Conservation (phyloP, 2,329 filamentous ascomycete species). For the Orbilia blumenaviensis region DNA sequence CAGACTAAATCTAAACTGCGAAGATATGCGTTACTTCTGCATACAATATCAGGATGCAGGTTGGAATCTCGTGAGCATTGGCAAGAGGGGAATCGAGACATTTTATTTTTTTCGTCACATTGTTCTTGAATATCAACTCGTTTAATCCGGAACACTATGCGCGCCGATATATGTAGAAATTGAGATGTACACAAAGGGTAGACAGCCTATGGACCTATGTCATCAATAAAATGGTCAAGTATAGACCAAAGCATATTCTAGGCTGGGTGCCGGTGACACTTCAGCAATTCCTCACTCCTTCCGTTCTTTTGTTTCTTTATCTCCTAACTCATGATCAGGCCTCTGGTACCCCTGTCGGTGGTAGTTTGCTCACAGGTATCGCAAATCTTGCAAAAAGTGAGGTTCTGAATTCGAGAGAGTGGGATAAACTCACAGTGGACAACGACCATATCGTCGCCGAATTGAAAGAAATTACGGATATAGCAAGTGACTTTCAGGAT, state of each 20-base stretch:
- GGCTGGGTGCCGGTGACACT: neutral
- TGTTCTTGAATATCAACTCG: neutral
- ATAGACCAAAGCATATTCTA: neutral
- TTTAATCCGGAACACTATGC: neutral
- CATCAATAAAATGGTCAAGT: neutral
- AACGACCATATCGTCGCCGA: neutral
- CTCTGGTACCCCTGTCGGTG: neutral
- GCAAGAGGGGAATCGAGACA: conserved; percentile 20
- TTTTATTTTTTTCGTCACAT: neutral
- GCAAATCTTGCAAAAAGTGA: conserved; percentile 19
- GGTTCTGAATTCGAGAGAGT: neutral
- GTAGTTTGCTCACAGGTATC: neutral
- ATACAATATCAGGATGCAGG: no score
- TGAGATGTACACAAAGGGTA: no score
- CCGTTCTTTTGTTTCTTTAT: neutral
- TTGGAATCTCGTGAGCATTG: neutral
- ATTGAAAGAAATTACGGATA: neutral
- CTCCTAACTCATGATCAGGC: neutral
- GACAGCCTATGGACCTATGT: no score
- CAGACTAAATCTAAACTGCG: neutral
- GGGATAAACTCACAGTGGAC: conserved; percentile 7
- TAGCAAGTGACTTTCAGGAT: conserved; percentile 26
- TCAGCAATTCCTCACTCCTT: neutral
- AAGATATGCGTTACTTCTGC: neutral
- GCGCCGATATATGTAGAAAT: neutral